A percentile compares a stretch with the other conserved stretches of the same genome.
These are phyloP conservation scores for Globisporangium barbulae DNA, from an alignment of 352 stramenopile genomes.

Conservation along the genomic window DNA sequence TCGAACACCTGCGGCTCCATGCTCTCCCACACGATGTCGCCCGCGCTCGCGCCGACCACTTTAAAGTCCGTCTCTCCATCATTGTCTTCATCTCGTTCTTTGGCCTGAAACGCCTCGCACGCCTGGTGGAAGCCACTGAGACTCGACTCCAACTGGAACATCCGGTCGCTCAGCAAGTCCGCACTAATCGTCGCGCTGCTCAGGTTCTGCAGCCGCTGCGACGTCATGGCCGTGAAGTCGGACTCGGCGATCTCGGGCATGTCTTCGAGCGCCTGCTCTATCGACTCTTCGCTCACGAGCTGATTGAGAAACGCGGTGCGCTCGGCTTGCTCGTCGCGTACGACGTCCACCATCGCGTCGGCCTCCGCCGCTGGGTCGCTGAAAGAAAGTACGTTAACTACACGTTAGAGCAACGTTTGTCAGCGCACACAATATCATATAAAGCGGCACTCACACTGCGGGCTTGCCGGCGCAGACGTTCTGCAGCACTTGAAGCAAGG, in stretches of 20 bases:
- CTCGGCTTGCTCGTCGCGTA: slow-evolving; percentile 27
- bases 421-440: slow-evolving; percentile 7
- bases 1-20: slow-evolving; percentile 82
- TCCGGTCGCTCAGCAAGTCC: slow-evolving; percentile 83
- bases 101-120: slow-evolving; percentile 35
- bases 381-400: not conserved
- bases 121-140: slow-evolving; percentile 73
- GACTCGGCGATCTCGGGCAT: slow-evolving; percentile 67
- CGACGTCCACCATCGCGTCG: slow-evolving; percentile 15
- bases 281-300: slow-evolving; percentile 34
- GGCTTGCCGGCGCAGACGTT: slow-evolving; percentile 75
- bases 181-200: slow-evolving; percentile 80
- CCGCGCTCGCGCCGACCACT: slow-evolving; percentile 22
- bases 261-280: slow-evolving; percentile 58
- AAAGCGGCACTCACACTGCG: slow-evolving; percentile 33
- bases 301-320: slow-evolving; percentile 27
- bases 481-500: slow-evolving; percentile 59
- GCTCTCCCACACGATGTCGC: slow-evolving; percentile 63
- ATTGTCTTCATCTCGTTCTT: not conserved
- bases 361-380: slow-evolving; percentile 30
- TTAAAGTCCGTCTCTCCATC: slow-evolving; percentile 19
- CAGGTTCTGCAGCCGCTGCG: slow-evolving; percentile 59
- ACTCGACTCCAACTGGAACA: slow-evolving; percentile 86
- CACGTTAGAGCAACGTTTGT: not conserved
- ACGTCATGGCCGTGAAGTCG: slow-evolving; percentile 34